These are phyloP conservation scores for Sisymbrium altissimum DNA, from an alignment of 345 rosid species.

Conservation along the genomic window DNA sequence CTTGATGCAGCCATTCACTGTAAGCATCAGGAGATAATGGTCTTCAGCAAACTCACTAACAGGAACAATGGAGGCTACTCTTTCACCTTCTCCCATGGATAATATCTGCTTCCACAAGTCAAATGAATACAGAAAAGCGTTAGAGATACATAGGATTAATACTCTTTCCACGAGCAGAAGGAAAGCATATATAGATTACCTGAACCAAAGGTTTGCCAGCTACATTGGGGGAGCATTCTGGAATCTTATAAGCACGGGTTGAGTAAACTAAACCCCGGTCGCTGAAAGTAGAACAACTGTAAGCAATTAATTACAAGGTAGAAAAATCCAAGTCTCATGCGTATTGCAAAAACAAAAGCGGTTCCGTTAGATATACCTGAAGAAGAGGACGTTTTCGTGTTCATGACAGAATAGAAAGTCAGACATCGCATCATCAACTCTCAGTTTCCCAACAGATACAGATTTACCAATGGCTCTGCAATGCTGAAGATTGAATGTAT, in stretches of 20 bases:
- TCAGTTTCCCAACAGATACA: no score
- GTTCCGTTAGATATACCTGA: constrained; percentile 51
- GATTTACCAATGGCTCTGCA: constrained; percentile 93
- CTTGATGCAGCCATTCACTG: constrained; percentile 93
- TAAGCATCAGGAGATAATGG: constrained; percentile 87
- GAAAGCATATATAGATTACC: constrained; percentile 41
- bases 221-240: constrained; percentile 81
- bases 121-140: neutral
- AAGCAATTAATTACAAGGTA: neutral
- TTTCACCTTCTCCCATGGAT: constrained; percentile 86
- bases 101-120: constrained; percentile 53
- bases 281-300: constrained; percentile 38
- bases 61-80: constrained; percentile 88
- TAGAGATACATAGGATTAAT: constrained; percentile 1
- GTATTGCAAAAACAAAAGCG: neutral
- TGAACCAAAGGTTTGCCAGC: constrained; percentile 93
- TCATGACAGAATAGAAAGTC: constrained; percentile 89
- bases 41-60: constrained; percentile 80
- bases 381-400: constrained; percentile 86
- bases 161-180: neutral
- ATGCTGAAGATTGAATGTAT: constrained; percentile 84
- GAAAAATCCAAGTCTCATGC: neutral
- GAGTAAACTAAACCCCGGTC: constrained; percentile 91
- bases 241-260: constrained; percentile 89
- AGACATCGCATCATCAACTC: constrained; percentile 93